phyloP scores from a whole-genome alignment of 108 stramenopile species.

The Skeletonema grethae region DNA sequence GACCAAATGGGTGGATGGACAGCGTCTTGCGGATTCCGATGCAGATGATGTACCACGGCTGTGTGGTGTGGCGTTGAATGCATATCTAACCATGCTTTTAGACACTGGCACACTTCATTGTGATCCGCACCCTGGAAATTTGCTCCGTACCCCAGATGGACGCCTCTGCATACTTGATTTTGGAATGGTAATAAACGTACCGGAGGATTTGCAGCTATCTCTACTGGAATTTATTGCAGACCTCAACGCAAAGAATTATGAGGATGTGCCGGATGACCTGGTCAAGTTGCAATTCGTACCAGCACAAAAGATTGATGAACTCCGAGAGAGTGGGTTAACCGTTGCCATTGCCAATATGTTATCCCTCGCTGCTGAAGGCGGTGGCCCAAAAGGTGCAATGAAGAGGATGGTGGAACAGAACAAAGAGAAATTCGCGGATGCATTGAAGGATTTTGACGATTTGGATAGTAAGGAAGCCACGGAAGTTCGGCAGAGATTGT shows the following conservation, averaged over 20 bases:
- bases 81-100: conserved; percentile 71
- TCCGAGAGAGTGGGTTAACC: conserved; percentile 57
- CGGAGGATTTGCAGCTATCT: conserved; percentile 61
- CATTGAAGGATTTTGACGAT: conserved; percentile 46
- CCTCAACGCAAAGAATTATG: conserved; percentile 77
- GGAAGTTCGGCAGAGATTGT: conserved; percentile 36
- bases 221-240: conserved; percentile 86
- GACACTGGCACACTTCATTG: conserved; percentile 41
- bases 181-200: conserved; percentile 74
- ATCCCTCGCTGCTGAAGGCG: conserved; percentile 52
- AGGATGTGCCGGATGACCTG: conserved; percentile 71
- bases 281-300: conserved; percentile 76
- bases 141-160: conserved; percentile 75
- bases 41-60: conserved; percentile 57
- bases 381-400: conserved; percentile 56
- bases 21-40: conserved; percentile 54
- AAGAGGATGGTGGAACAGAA: conserved; percentile 52
- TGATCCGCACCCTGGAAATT: conserved; percentile 66
- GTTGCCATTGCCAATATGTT: conserved; percentile 62
- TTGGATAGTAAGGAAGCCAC: conserved; percentile 48
- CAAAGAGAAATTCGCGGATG: conserved; percentile 45
- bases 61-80: conserved; percentile 75
- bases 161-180: conserved; percentile 73
- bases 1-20: conserved; percentile 86
- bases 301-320: conserved; percentile 48